Percentiles rank a stretch among this genome's conserved stretches.
These are phyloP conservation scores for Sporisorium graminicola DNA, from an alignment of 1,284 basidiomycete genomes.

Conservation along the genomic window DNA sequence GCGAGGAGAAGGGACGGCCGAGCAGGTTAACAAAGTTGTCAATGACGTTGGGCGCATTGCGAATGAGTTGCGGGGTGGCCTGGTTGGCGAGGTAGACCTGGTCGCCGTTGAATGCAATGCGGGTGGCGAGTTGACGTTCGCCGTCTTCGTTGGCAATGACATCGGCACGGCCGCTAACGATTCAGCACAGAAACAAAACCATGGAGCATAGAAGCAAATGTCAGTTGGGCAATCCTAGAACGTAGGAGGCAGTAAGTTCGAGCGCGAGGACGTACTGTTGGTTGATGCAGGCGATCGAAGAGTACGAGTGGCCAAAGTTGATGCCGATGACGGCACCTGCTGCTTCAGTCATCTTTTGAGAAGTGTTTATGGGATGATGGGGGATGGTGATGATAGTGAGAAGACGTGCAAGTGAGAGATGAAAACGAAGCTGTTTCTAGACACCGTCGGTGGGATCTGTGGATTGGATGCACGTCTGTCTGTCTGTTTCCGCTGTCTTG, in stretches of 20 bases:
- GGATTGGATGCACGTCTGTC: not conserved
- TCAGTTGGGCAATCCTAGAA: slow-evolving; percentile 9
- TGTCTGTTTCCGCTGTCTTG: not conserved
- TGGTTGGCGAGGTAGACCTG: slow-evolving; percentile 89
- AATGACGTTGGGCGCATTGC: slow-evolving; percentile 94
- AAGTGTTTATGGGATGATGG: not conserved
- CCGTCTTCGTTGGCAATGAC: slow-evolving; percentile 98
- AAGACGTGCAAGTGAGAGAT: not conserved
- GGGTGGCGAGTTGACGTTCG: slow-evolving; percentile 96
- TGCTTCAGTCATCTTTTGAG: slow-evolving; percentile 55
- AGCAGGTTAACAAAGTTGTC: slow-evolving; percentile 92
- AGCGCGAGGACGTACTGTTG: slow-evolving; percentile 76
- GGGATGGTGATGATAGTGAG: not conserved
- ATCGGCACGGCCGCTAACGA: slow-evolving; percentile 63
- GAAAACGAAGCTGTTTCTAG: slow-evolving; percentile 5
- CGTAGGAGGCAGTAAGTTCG: not conserved
- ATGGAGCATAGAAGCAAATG: not conserved
- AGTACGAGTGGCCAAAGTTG: slow-evolving; percentile 96
- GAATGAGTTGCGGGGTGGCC: slow-evolving; percentile 92
- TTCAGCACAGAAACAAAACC: not conserved
- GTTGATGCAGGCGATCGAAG: slow-evolving; percentile 93
- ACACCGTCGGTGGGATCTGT: not conserved
- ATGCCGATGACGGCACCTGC: slow-evolving; percentile 79
- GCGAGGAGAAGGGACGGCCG: slow-evolving; percentile 87
- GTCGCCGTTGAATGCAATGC: slow-evolving; percentile 84